phyloP scores from a whole-genome alignment of 495 filamentous ascomycete species.

The Tricharina praecox region DNA sequence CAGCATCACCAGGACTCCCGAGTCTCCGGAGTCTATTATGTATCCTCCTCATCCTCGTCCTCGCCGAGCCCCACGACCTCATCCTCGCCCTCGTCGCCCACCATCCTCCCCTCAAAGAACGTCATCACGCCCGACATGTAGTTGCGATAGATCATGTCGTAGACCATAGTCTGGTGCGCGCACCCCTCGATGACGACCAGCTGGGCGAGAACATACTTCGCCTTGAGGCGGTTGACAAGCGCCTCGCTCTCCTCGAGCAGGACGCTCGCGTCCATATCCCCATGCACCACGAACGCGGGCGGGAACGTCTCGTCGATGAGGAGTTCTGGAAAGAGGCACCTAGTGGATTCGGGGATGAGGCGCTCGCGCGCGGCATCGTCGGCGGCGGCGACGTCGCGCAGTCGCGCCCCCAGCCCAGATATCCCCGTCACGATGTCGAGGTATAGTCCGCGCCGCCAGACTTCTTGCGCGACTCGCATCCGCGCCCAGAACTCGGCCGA shows the following conservation, averaged over 20 bases:
- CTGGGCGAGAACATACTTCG: background rate
- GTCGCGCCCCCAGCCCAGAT: constrained; percentile 4
- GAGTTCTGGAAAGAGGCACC: constrained; percentile 15
- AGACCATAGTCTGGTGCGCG: background rate
- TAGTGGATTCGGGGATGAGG: constrained; percentile 7
- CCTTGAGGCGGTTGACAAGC: background rate
- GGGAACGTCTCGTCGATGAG: constrained; percentile 12
- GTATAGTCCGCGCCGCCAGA: background rate
- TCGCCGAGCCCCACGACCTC: too few relatives aligned
- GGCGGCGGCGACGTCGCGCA: background rate
- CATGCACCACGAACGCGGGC: constrained; percentile 15
- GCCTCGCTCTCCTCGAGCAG: constrained; percentile 6
- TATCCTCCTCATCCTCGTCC: too few relatives aligned
- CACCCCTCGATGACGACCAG: background rate
- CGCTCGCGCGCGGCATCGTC: background rate
- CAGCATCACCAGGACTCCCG: too few relatives aligned
- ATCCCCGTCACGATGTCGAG: constrained; percentile 16
- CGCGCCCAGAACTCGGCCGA: background rate
- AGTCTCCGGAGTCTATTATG: too few relatives aligned
- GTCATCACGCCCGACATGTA: background rate
- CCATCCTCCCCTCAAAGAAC: background rate
- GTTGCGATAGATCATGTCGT: background rate
- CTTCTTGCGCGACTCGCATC: background rate
- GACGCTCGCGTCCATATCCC: constrained; percentile 13
- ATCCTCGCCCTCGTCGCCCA: constrained; percentile 3